A percentile compares a stretch with the other conserved stretches of the same genome.
phyloP scores from a whole-genome alignment of 2,329 filamentous ascomycete species.

The Alternaria rosae region DNA sequence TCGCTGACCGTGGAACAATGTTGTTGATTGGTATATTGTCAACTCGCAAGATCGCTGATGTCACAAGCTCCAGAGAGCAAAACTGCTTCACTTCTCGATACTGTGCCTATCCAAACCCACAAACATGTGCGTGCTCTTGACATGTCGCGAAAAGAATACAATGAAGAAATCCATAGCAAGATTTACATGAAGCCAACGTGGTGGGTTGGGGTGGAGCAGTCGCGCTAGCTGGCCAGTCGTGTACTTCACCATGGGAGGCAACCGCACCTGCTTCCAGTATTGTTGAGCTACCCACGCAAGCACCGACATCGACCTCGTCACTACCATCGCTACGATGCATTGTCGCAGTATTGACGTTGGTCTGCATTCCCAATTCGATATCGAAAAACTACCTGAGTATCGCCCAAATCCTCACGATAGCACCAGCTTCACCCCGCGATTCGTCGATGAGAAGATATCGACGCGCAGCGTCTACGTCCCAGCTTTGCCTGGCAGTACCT shows the following conservation, averaged over 20 bases:
- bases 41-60: not conserved
- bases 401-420: slow-evolving; percentile 25
- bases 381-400: slow-evolving; percentile 51
- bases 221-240: not conserved
- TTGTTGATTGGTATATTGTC: not conserved
- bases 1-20: not conserved
- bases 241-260: not conserved
- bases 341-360: slow-evolving; percentile 50
- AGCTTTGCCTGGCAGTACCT: slow-evolving; percentile 47
- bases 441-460: slow-evolving; percentile 33
- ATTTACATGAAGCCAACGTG: not conserved
- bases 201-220: not conserved
- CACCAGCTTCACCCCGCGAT: slow-evolving; percentile 7
- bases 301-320: not conserved
- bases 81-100: not conserved
- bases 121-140: not conserved
- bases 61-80: not conserved
- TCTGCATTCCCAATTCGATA: slow-evolving; percentile 54
- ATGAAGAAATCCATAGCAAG: not conserved
- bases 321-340: slow-evolving; percentile 26
- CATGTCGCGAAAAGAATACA: not conserved
- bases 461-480: slow-evolving; percentile 48
- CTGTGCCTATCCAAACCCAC: not conserved
- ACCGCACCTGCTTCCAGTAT: not conserved
- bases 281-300: not conserved